Evolutionary conservation across 768 basidiomycete species (phyloP).

Genomic region (Lyophyllum decastes): DNA sequence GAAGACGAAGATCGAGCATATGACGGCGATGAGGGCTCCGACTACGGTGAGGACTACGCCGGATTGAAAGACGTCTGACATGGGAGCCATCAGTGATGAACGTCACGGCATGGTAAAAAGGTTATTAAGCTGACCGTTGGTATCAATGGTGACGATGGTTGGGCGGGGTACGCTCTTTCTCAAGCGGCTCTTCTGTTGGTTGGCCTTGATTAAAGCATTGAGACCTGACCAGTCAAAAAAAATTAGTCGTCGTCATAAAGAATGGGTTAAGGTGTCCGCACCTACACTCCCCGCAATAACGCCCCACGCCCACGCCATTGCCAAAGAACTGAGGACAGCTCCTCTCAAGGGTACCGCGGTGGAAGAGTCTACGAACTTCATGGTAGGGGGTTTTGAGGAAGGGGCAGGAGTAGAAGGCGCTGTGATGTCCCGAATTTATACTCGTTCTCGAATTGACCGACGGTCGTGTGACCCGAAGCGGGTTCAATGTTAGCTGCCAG

Average conservation of each 20-base stretch:
- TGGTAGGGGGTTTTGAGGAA: background rate
- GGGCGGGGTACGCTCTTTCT: slow-evolving; percentile 31
- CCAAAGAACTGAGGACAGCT: slow-evolving; percentile 14
- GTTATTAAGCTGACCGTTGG: slow-evolving; percentile 25
- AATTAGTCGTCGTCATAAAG: background rate
- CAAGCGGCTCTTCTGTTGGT: slow-evolving; percentile 35
- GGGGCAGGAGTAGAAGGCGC: background rate
- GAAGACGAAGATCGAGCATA: slow-evolving; percentile 27
- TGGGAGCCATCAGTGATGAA: background rate
- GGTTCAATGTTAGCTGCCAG: background rate
- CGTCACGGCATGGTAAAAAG: background rate
- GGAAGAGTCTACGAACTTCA: background rate
- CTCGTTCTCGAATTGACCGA: background rate
- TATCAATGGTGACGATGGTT: slow-evolving; percentile 37
- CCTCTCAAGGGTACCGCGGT: slow-evolving; percentile 11
- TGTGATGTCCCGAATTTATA: background rate
- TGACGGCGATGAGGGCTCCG: slow-evolving; percentile 32
- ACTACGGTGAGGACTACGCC: slow-evolving; percentile 38
- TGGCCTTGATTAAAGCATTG: slow-evolving; percentile 43
- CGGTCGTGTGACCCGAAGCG: background rate
- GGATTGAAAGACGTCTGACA: slow-evolving; percentile 38
- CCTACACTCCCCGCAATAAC: slow-evolving; percentile 23
- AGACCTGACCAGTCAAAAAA: slow-evolving; percentile 27
- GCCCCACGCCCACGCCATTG: slow-evolving; percentile 21
- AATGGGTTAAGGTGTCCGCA: background rate